phyloP scores from a whole-genome alignment of 306 rosid species.

The Ormosia semicastrata region DNA sequence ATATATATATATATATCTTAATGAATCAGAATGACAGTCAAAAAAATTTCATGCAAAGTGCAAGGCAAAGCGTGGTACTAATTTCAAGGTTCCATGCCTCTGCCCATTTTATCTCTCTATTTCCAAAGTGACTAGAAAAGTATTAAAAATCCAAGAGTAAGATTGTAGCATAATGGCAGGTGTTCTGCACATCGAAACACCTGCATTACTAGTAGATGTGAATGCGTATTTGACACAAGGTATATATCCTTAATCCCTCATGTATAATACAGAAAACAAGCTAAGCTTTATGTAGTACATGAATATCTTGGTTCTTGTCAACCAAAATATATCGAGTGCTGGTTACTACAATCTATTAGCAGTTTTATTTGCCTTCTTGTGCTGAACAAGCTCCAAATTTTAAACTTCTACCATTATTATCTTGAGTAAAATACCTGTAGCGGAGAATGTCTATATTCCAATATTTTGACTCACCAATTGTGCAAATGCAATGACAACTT shows the following conservation, averaged over 20 bases:
- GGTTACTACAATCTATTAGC: neutral
- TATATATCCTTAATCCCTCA: neutral
- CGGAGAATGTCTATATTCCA: neutral
- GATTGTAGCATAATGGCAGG: neutral
- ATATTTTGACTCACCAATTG: neutral
- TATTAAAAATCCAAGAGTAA: neutral
- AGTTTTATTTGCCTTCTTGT: neutral
- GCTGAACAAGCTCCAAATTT: conserved; percentile 19
- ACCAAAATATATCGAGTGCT: neutral
- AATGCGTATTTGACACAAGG: neutral
- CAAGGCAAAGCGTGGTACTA: neutral
- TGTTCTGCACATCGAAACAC: neutral
- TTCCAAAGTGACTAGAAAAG: neutral
- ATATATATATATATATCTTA: neutral
- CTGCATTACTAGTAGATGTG: neutral
- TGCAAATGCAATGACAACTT: conserved; percentile 15
- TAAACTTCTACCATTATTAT: neutral
- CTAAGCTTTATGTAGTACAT: neutral
- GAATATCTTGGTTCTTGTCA: conserved; percentile 13
- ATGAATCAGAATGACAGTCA: neutral
- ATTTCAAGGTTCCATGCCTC: neutral
- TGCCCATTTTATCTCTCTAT: neutral
- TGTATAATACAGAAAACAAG: neutral
- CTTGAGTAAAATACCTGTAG: too few species aligned
- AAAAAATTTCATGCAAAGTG: conserved; percentile 5